Percentiles rank a stretch among this genome's conserved stretches.
Evolutionary conservation across 441 rosid species (phyloP).

Genomic region (Populus hybrid): DNA sequence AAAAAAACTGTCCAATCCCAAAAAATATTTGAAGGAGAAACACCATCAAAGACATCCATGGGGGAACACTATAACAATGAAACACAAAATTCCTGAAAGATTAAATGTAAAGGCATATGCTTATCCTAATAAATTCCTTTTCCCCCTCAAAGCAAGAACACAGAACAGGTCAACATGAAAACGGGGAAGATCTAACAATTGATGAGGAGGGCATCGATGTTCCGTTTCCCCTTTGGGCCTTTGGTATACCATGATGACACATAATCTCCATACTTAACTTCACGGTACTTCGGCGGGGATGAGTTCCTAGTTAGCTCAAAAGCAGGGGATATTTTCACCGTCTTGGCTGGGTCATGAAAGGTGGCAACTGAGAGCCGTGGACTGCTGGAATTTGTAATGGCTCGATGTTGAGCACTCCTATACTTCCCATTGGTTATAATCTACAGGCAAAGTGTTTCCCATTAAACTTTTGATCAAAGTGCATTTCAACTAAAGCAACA

Average conservation of each 20-base stretch:
- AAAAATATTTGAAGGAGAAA: not conserved
- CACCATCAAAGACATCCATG: not conserved
- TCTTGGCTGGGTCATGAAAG: constrained; percentile 87
- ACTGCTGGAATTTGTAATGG: constrained; percentile 55
- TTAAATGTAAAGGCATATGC: not conserved
- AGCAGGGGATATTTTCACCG: constrained; percentile 54
- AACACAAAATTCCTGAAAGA: not conserved
- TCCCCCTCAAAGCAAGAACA: not conserved
- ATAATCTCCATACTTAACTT: constrained; percentile 57
- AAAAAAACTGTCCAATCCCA: not conserved
- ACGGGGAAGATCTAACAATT: constrained; percentile 23
- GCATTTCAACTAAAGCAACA: not conserved
- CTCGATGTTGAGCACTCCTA: constrained; percentile 66
- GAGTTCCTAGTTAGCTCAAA: constrained; percentile 40
- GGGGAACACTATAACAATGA: not conserved
- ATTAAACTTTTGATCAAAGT: not conserved
- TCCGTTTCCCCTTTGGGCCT: constrained; percentile 80
- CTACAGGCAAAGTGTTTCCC: constrained; percentile 33
- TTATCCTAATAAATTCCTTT: not conserved
- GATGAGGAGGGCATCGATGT: constrained; percentile 60
- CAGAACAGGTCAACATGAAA: not conserved
- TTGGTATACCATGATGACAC: constrained; percentile 78
- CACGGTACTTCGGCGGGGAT: constrained; percentile 40
- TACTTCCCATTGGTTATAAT: constrained; percentile 78
- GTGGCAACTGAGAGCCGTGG: constrained; percentile 75